Percentiles rank a stretch among this genome's conserved stretches.
Evolutionary conservation across 2,329 filamentous ascomycete species (phyloP).

Genomic region (Macrophomina tecta): DNA sequence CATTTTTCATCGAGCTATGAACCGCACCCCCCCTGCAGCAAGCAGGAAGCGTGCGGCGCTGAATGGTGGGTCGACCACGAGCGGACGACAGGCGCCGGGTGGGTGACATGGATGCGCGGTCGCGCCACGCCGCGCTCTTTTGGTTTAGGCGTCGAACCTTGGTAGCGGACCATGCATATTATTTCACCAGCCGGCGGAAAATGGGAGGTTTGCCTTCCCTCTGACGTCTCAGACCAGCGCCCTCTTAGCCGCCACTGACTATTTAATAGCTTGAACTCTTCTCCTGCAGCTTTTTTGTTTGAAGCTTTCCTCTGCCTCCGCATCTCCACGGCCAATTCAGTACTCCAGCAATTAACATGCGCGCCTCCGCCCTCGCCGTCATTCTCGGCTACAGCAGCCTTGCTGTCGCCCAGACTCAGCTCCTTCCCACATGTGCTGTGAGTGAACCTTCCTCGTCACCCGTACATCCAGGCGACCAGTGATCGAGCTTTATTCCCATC

Average conservation of each 20-base stretch:
- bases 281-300: not conserved
- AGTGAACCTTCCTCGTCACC: slow-evolving; percentile 22
- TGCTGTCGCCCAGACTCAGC: slow-evolving; percentile 34
- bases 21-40: slow-evolving; percentile 4
- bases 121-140: slow-evolving; percentile 6
- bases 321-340: not conserved
- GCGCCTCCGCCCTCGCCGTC: slow-evolving; percentile 32
- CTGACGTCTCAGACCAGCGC: slow-evolving; percentile 3
- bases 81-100: not conserved
- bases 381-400: slow-evolving; percentile 35
- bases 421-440: slow-evolving; percentile 39
- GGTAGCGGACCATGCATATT: slow-evolving; percentile 2
- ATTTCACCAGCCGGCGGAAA: slow-evolving; percentile 6
- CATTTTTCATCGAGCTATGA: not conserved
- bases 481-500: not conserved
- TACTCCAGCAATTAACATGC: slow-evolving; percentile 33
- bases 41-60: slow-evolving; percentile 1
- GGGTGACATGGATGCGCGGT: not conserved
- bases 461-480: not conserved
- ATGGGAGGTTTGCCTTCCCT: not conserved
- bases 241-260: slow-evolving; percentile 1
- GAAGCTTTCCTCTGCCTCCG: not conserved
- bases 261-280: slow-evolving; percentile 9
- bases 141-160: slow-evolving; percentile 13
- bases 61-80: slow-evolving; percentile 18